These are phyloP conservation scores for Raffaelea albimanens DNA, from an alignment of 2,329 filamentous ascomycete genomes.

Conservation along the genomic window DNA sequence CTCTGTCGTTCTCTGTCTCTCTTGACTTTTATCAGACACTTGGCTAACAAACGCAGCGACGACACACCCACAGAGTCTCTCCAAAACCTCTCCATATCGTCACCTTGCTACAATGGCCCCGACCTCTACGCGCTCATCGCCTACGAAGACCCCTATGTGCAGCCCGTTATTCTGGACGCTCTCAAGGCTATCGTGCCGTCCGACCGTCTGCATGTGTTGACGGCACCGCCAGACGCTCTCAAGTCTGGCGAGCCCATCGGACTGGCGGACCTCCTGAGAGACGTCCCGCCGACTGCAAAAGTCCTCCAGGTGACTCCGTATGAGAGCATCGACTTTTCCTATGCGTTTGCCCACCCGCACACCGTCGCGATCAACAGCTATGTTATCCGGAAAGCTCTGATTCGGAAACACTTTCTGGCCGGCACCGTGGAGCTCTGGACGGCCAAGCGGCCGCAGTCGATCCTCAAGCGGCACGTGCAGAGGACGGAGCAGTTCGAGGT, in stretches of 20 bases:
- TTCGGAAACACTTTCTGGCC: conserved; percentile 89
- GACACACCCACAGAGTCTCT: background rate
- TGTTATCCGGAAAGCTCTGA: conserved; percentile 90
- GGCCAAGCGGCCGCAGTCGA: conserved; percentile 55
- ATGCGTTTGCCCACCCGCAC: conserved; percentile 50
- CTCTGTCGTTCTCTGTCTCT: too few species aligned
- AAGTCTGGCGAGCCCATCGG: conserved; percentile 21
- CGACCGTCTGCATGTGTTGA: conserved; percentile 37
- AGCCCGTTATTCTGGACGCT: conserved; percentile 72
- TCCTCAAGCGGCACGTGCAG: conserved; percentile 63
- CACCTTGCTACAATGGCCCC: background rate
- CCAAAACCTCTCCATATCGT: background rate
- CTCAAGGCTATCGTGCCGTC: conserved; percentile 52
- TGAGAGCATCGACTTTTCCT: conserved; percentile 78
- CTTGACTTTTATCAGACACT: background rate
- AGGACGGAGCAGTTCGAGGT: conserved; percentile 81
- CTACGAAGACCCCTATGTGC: conserved; percentile 84
- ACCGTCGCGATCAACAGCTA: conserved; percentile 76
- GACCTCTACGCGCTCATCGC: conserved; percentile 63
- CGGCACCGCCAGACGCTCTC: background rate
- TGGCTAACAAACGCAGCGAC: conserved; percentile 4
- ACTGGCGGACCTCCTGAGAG: conserved; percentile 26
- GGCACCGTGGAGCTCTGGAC: conserved; percentile 78
- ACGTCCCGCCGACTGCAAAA: conserved; percentile 9
- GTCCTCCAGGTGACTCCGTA: conserved; percentile 78